These are phyloP conservation scores for Xylariaceae sp. DNA, from an alignment of 2,329 filamentous ascomycete genomes.

Conservation along the genomic window DNA sequence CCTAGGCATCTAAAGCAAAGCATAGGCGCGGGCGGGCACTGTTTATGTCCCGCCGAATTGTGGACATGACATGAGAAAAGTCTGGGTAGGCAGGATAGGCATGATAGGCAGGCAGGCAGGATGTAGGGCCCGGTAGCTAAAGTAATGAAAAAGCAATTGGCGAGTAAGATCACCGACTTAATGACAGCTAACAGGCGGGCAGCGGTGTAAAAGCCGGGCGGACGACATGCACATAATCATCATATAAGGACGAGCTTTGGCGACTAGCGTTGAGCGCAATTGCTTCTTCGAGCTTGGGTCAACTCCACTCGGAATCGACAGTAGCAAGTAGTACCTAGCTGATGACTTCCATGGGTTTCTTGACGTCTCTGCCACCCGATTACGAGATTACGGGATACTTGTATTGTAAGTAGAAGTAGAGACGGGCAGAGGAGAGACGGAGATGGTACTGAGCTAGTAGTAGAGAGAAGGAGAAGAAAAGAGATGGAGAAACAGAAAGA, in stretches of 20 bases:
- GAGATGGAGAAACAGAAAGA: neutral
- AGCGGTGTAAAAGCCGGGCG: constrained; percentile 12
- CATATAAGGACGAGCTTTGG: constrained; percentile 23
- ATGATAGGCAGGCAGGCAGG: no score
- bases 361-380: constrained; percentile 10
- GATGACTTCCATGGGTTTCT: constrained; percentile 4
- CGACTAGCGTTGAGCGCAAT: constrained; percentile 13
- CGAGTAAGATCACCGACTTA: constrained; percentile 18
- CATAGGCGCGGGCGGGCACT: constrained; percentile 7
- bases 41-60: constrained; percentile 7
- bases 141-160: constrained; percentile 25
- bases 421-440: no score
- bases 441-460: constrained; percentile 1
- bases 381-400: neutral
- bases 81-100: neutral
- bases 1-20: constrained; percentile 7
- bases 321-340: neutral
- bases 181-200: constrained; percentile 1
- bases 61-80: constrained; percentile 13
- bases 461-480: constrained; percentile 4
- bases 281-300: constrained; percentile 26
- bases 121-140: neutral
- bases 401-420: no score
- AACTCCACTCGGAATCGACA: constrained; percentile 25
- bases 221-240: constrained; percentile 9